Conservation (phyloP, 257 asterid genomes). For the Linderniella brevidens region DNA sequence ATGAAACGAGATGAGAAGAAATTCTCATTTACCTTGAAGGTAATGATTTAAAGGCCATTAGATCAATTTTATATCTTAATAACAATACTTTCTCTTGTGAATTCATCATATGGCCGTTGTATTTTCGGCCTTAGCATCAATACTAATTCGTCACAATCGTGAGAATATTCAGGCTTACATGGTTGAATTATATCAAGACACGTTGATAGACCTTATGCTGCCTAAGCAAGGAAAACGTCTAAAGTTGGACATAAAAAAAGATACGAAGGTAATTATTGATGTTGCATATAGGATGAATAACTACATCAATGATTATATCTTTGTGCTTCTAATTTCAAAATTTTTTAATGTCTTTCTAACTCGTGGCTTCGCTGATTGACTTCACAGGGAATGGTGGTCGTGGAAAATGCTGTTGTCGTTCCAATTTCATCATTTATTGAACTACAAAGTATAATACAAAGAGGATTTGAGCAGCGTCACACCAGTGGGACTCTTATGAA, state of each 20-base stretch:
- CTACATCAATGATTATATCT: neutral
- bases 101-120: neutral
- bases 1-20: slow-evolving; percentile 63
- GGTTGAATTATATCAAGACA: slow-evolving; percentile 93
- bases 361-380: slow-evolving; percentile 11
- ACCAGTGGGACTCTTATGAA: slow-evolving; percentile 83
- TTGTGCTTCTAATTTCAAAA: slow-evolving; percentile 3
- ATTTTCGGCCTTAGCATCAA: neutral
- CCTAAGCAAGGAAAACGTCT: slow-evolving; percentile 55
- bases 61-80: slow-evolving; percentile 8
- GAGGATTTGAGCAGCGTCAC: slow-evolving; percentile 88
- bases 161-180: slow-evolving; percentile 60
- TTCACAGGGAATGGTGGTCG: slow-evolving; percentile 80
- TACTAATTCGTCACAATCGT: slow-evolving; percentile 6
- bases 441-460: slow-evolving; percentile 38
- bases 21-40: slow-evolving; percentile 71
- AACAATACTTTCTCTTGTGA: no score
- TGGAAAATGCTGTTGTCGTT: slow-evolving; percentile 58
- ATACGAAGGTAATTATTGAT: slow-evolving; percentile 48
- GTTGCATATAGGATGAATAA: neutral
- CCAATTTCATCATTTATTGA: slow-evolving; percentile 70
- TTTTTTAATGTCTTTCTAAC: slow-evolving; percentile 7
- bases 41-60: slow-evolving; percentile 14
- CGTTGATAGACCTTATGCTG: slow-evolving; percentile 61
- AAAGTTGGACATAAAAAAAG: slow-evolving; percentile 85